phyloP scores from a whole-genome alignment of 1,284 basidiomycete genomes.

The Stygiomarasmius scandens region DNA sequence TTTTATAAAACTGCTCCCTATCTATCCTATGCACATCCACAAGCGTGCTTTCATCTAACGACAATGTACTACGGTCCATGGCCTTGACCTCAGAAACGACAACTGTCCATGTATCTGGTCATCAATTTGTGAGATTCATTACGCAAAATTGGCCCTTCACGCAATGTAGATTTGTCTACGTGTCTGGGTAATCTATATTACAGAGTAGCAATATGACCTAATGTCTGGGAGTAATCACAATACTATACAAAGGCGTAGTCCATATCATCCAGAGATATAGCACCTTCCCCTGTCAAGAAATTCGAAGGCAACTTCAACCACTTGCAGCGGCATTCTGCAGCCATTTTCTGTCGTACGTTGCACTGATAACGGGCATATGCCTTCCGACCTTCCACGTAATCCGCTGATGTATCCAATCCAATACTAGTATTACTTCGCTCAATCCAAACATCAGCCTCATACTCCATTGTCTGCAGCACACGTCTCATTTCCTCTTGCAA shows the following conservation, averaged over 20 bases:
- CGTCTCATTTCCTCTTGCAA: slow-evolving; percentile 11
- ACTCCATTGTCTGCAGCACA: neutral
- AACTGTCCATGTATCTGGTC: too few relatives aligned
- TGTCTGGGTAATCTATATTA: too few relatives aligned
- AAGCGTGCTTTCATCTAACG: too few relatives aligned
- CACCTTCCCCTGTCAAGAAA: neutral
- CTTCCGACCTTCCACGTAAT: neutral
- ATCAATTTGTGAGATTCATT: too few relatives aligned
- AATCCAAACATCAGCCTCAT: neutral
- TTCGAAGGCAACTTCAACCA: neutral
- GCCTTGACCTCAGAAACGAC: too few relatives aligned
- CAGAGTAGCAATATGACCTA: too few relatives aligned
- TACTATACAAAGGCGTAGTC: neutral
- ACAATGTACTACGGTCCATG: too few relatives aligned
- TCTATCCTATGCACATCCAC: too few relatives aligned
- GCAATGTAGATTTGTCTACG: too few relatives aligned
- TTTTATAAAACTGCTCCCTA: too few relatives aligned
- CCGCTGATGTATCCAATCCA: neutral
- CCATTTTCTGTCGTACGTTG: neutral
- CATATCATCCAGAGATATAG: neutral
- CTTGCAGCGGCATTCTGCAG: neutral
- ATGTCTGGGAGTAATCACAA: too few relatives aligned
- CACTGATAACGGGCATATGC: neutral
- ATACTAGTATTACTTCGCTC: neutral
- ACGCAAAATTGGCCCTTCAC: too few relatives aligned